These are phyloP conservation scores for Silene conica DNA, from an alignment of 148 eudicot genomes.

Conservation along the genomic window DNA sequence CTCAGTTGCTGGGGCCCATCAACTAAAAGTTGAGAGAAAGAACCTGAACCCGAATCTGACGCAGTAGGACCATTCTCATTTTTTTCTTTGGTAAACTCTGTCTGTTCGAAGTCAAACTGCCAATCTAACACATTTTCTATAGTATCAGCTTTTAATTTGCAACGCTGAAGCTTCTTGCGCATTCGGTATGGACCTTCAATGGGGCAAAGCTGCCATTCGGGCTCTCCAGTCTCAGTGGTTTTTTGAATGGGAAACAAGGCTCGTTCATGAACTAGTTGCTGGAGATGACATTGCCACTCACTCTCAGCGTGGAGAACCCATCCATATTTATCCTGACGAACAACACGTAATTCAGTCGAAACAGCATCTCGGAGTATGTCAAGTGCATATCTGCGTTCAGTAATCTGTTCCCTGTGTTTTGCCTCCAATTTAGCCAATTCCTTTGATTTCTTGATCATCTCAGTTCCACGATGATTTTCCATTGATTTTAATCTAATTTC, in stretches of 20 bases:
- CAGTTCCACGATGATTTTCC: slow-evolving; percentile 89
- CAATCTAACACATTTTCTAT: slow-evolving; percentile 73
- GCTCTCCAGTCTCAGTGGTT: slow-evolving; percentile 48
- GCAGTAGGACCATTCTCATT: slow-evolving; percentile 48
- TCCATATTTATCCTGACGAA: slow-evolving; percentile 99
- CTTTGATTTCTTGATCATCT: slow-evolving; percentile 68
- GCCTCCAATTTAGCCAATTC: slow-evolving; percentile 58
- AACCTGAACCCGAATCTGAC: slow-evolving; percentile 66
- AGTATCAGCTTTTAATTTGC: slow-evolving; percentile 74
- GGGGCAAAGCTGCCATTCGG: slow-evolving; percentile 97
- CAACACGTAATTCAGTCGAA: slow-evolving; percentile 94
- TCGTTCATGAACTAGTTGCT: slow-evolving; percentile 92
- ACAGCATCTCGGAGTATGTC: slow-evolving; percentile 88
- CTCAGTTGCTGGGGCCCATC: slow-evolving; percentile 48
- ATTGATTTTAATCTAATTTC: slow-evolving; percentile 84
- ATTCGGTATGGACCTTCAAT: slow-evolving; percentile 98
- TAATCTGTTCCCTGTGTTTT: slow-evolving; percentile 85
- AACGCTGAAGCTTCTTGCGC: slow-evolving; percentile 93
- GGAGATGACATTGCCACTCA: slow-evolving; percentile 97
- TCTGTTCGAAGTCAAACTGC: slow-evolving; percentile 57
- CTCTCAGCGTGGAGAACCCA: slow-evolving; percentile 99
- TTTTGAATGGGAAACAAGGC: slow-evolving; percentile 76
- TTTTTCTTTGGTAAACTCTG: slow-evolving; percentile 61
- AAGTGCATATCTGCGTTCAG: slow-evolving; percentile 88
- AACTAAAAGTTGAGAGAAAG: slow-evolving; percentile 56